Percentiles rank a stretch among this genome's conserved stretches.
These are phyloP conservation scores for Phytopythium litorale DNA, from an alignment of 352 stramenopile species.

Conservation along the genomic window DNA sequence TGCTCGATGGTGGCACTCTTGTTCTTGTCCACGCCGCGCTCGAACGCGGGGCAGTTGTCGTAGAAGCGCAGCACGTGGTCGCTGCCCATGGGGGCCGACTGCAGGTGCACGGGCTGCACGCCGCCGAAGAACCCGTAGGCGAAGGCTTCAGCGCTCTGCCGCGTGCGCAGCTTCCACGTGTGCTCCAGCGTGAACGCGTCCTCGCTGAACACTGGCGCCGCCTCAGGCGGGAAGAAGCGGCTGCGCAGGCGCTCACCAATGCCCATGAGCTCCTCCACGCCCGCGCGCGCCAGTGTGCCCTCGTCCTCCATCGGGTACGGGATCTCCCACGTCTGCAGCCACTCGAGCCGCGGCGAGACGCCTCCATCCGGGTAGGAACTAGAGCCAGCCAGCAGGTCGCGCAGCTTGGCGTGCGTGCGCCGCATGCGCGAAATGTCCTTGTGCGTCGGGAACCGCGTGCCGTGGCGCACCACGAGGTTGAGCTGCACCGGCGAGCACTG, in stretches of 20 bases:
- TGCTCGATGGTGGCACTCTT: slow-evolving; percentile 55
- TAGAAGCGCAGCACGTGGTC: slow-evolving; percentile 78
- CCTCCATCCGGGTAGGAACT: not conserved
- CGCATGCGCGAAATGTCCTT: slow-evolving; percentile 72
- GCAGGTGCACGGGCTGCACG: slow-evolving; percentile 54
- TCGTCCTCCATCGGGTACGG: slow-evolving; percentile 36
- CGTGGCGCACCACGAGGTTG: slow-evolving; percentile 77
- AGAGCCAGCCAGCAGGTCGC: not conserved
- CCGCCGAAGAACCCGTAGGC: slow-evolving; percentile 69
- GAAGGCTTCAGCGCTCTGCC: slow-evolving; percentile 73
- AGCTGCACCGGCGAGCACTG: slow-evolving; percentile 55
- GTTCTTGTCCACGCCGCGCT: slow-evolving; percentile 55
- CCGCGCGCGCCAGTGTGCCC: slow-evolving; percentile 49
- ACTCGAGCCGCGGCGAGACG: slow-evolving; percentile 5
- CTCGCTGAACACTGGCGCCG: slow-evolving; percentile 23
- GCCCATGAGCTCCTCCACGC: slow-evolving; percentile 55
- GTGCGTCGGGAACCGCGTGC: slow-evolving; percentile 71
- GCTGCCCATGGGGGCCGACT: slow-evolving; percentile 36
- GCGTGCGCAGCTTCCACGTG: slow-evolving; percentile 81
- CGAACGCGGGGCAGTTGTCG: slow-evolving; percentile 74
- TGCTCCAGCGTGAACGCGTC: slow-evolving; percentile 60
- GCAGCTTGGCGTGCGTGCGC: slow-evolving; percentile 36
- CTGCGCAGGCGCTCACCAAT: slow-evolving; percentile 51
- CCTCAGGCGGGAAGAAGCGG: slow-evolving; percentile 27
- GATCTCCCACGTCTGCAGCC: slow-evolving; percentile 46